Conservation (phyloP, 2,329 filamentous ascomycete genomes). For the Calonectria ilicicola region DNA sequence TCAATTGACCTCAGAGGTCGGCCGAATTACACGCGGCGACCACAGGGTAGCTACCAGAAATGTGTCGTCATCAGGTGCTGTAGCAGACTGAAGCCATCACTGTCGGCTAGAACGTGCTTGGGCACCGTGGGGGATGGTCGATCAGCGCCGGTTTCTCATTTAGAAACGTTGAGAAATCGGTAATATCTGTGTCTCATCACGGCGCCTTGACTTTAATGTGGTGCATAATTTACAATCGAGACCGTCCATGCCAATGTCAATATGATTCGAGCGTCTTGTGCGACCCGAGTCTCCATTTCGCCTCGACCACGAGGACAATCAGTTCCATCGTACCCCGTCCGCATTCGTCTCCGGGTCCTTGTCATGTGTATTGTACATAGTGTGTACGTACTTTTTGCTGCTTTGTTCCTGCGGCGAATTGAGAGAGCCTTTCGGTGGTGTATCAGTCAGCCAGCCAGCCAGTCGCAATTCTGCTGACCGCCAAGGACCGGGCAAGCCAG, state of each 20-base stretch:
- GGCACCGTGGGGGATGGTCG: conserved; percentile 22
- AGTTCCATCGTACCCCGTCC: conserved; percentile 11
- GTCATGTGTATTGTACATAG: not conserved
- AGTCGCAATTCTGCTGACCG: conserved; percentile 45
- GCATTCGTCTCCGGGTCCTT: not conserved
- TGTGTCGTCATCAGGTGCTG: conserved; percentile 17
- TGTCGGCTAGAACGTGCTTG: conserved; percentile 14
- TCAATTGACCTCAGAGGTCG: conserved; percentile 19
- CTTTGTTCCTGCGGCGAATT: not conserved
- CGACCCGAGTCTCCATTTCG: conserved; percentile 21
- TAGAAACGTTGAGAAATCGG: conserved; percentile 5
- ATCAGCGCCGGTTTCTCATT: conserved; percentile 8
- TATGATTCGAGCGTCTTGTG: conserved; percentile 13
- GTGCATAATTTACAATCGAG: conserved; percentile 11
- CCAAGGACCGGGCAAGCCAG: conserved; percentile 35
- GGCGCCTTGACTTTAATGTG: not conserved
- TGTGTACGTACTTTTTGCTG: not conserved
- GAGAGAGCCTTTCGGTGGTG: not conserved
- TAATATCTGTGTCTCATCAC: conserved; percentile 7
- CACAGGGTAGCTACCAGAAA: not conserved
- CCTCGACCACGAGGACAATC: conserved; percentile 26
- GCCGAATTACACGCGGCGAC: not conserved
- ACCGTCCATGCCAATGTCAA: conserved; percentile 24
- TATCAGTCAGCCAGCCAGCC: conserved; percentile 28
- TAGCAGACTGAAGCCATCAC: conserved; percentile 17